Evolutionary conservation across 2,329 filamentous ascomycete species (phyloP), one percentile per base, ranked within the genome.

Genomic region (Beauveria sp.): DNA sequence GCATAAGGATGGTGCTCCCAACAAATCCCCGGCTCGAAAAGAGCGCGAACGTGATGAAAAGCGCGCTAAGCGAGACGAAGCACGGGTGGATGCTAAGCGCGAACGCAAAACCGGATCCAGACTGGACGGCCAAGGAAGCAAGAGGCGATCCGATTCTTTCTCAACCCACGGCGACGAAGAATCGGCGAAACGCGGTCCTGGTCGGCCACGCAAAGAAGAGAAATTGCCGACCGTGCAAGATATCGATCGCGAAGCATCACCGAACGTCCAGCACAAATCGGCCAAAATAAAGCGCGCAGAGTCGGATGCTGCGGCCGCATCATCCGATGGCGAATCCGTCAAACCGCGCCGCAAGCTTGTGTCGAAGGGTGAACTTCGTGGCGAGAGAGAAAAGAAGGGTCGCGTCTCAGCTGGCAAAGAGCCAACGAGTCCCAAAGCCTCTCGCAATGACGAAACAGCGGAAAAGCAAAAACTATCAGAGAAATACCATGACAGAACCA

Each of bases 331-430:
- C 2, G 84, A 86, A 68, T 71, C 80, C 9, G 70, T 77, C 24
- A 88, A 87, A 68, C 84, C 85, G 2, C 75, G 85, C 26, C 78
- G 84, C 45, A 88, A 87, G 68, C 77, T 88, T 12, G 78, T 88
- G 22, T 87, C 85, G 1, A 85, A 85, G 42, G 81, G 80, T 57
- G 85, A 87, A 61, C 71, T 86, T 45, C 83, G 84, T 63, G 82
- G 81, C 10, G 82, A 85, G 67, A 77, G 81, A 20, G 81, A 84
- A 59, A 82, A 81, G 69, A 81, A 85, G 65, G 77, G 84, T 20
- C 81, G 85, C 7, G 76, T 81, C 68, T 42, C 50, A 20, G n/a
- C 50, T 10, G 74, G 86, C 28, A 81, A 82, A 65, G 82, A 85
- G 45, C 76, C 79, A 1, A 74, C 79, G 5, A 85, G 83, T 58